Conservation (phyloP, 805 yeast genomes). For the Suhomyces canberraensis region DNA sequence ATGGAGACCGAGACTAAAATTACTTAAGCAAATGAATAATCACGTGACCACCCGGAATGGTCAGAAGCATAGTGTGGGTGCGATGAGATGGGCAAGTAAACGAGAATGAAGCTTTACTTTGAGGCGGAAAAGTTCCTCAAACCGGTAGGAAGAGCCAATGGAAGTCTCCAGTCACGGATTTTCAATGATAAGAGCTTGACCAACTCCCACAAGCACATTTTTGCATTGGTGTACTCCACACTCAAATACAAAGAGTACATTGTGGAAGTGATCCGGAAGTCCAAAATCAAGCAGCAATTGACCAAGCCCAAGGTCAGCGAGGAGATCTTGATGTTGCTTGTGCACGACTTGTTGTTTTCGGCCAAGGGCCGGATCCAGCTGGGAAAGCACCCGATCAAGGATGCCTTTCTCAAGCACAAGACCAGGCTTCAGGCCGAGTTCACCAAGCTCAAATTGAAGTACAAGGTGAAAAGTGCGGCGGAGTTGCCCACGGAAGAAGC, state of each 20-base stretch:
- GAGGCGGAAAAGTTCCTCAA: constrained; percentile 40
- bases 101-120: constrained; percentile 39
- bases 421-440: constrained; percentile 81
- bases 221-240: constrained; percentile 79
- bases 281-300: constrained; percentile 56
- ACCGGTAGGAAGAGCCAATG: constrained; percentile 21
- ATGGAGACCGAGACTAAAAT: too few relatives aligned
- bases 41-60: too few relatives aligned
- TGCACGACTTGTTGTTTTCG: constrained; percentile 77
- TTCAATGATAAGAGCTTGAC: constrained; percentile 31
- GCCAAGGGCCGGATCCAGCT: constrained; percentile 79
- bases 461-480: constrained; percentile 55
- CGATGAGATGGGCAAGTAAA: not conserved
- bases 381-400: constrained; percentile 85
- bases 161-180: constrained; percentile 36
- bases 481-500: constrained; percentile 44
- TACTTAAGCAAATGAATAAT: not conserved
- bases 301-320: constrained; percentile 44
- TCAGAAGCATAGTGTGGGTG: not conserved
- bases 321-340: constrained; percentile 58
- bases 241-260: constrained; percentile 67
- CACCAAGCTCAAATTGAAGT: constrained; percentile 69
- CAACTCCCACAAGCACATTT: constrained; percentile 76
- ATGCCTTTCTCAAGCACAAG: constrained; percentile 71
- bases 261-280: constrained; percentile 56